Evolutionary conservation across 225 moss, liverwort and hornwort genomes (phyloP), one percentile per base, ranked within the genome.

Genomic region (Takakia lepidozioides): DNA sequence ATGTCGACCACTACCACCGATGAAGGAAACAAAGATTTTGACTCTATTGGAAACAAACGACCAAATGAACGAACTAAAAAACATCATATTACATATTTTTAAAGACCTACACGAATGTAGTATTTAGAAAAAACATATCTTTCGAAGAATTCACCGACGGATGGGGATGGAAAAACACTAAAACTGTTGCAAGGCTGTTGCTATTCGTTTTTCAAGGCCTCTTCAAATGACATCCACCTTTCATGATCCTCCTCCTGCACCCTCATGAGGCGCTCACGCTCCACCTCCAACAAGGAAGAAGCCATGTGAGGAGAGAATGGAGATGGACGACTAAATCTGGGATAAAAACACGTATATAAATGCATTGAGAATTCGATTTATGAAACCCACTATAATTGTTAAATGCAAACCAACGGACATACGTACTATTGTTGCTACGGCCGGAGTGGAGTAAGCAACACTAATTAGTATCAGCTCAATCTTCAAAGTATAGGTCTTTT

Each of bases 1-100:
- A 46, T 58, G 58, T 22, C 35, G 5, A 0, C 35, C 23, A 4
- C 16, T 42, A 1, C 58, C 58, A 14, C 35, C 47, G 10, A 58
- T 58, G 58, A 3, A 1, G 0, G 1, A 25, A 32, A 58, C 20
- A 10, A 58, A 5, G 3, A 38, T 58, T 0, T 28, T 58, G 4
- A 2, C 38, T 1, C 32, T 57, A 16, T 29, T 4, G 8, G 10
- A 0, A 18, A n/a, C n/a, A n/a, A 4, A 28, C 2, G 8, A 42
- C 11, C 25, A 55, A 24, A 6, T 19, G 4, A 2, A 1, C 1
- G 18, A 3, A 1, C 27, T 24, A 5, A 0, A 3, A 32, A 20
- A 2, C n/a, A 37, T 21, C 24, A 25, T 2, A 38, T 19, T 10
- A 2, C 1, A 14, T 11, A 3, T 32, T 32, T 32, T 32, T 32